phyloP scores from a whole-genome alignment of 805 yeast genomes.

The Monosporozyma servazzii region DNA sequence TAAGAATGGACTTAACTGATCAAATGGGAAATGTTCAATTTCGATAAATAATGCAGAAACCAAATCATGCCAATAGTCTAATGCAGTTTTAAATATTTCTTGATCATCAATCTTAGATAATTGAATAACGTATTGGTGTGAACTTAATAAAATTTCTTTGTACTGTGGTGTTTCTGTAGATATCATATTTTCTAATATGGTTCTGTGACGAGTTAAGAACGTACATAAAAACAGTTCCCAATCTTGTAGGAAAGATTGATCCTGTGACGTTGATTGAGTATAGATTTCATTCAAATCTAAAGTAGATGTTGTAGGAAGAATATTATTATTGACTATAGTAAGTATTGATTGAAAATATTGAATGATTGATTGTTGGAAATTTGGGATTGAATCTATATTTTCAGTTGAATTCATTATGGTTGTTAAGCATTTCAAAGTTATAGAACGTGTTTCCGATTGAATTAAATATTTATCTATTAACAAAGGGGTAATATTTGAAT shows the following conservation, averaged over 20 bases:
- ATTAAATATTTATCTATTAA: conserved; percentile 64
- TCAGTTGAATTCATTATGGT: conserved; percentile 67
- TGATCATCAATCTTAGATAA: conserved; percentile 85
- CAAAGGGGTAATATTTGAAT: conserved; percentile 63
- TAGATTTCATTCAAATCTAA: conserved; percentile 65
- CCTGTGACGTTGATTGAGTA: conserved; percentile 59
- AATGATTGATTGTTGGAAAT: conserved; percentile 38
- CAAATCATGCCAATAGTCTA: conserved; percentile 86
- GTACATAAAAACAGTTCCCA: conserved; percentile 86
- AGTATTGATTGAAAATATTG: conserved; percentile 59
- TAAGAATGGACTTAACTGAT: conserved; percentile 37
- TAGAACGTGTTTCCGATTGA: conserved; percentile 66
- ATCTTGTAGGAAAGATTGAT: conserved; percentile 89
- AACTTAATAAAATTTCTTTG: conserved; percentile 49
- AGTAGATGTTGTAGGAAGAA: conserved; percentile 48
- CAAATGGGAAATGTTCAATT: conserved; percentile 65
- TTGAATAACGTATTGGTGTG: conserved; percentile 72
- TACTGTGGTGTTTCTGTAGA: conserved; percentile 26
- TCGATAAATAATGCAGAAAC: conserved; percentile 75
- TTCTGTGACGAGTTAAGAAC: conserved; percentile 63
- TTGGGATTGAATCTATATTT: conserved; percentile 35
- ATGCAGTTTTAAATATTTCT: conserved; percentile 86
- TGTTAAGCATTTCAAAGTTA: conserved; percentile 81
- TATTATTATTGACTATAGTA: conserved; percentile 47
- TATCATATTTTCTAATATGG: conserved; percentile 40